Evolutionary conservation across 2,329 filamentous ascomycete species (phyloP).

Genomic region (Zymoseptoria pseudotritici): DNA sequence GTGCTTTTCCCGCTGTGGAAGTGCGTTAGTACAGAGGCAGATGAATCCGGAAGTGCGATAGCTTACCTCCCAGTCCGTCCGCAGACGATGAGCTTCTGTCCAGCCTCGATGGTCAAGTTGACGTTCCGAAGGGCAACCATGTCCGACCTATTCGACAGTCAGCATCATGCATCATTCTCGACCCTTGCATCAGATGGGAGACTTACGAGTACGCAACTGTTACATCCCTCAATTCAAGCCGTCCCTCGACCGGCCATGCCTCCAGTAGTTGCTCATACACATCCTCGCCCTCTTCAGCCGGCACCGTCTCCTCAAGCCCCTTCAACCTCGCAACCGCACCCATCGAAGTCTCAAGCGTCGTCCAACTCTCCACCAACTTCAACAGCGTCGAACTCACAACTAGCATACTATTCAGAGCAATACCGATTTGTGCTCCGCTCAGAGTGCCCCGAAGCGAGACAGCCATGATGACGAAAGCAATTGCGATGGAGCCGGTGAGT

Average conservation of each 20-base stretch:
- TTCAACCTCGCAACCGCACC: neutral
- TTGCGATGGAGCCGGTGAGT: neutral
- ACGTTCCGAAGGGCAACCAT: neutral
- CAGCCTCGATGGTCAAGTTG: neutral
- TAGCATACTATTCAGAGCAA: slow-evolving; percentile 1
- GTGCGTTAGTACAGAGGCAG: neutral
- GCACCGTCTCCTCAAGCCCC: neutral
- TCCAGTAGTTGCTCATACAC: too few relatives aligned
- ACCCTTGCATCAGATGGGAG: too few relatives aligned
- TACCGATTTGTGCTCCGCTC: neutral
- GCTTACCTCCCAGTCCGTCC: neutral
- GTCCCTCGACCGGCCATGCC: neutral
- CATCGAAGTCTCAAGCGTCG: neutral
- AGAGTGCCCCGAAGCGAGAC: neutral
- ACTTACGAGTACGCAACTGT: neutral
- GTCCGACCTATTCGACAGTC: neutral
- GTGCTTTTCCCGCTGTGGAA: neutral
- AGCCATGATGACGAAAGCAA: neutral
- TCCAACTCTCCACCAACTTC: neutral
- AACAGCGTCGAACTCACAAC: neutral
- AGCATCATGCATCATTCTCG: neutral
- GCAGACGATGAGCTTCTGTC: neutral
- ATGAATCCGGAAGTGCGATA: neutral
- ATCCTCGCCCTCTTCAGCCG: neutral
- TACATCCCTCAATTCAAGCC: neutral